These are phyloP conservation scores for Populus pruinosa DNA, from an alignment of 345 rosid species.

Conservation along the genomic window DNA sequence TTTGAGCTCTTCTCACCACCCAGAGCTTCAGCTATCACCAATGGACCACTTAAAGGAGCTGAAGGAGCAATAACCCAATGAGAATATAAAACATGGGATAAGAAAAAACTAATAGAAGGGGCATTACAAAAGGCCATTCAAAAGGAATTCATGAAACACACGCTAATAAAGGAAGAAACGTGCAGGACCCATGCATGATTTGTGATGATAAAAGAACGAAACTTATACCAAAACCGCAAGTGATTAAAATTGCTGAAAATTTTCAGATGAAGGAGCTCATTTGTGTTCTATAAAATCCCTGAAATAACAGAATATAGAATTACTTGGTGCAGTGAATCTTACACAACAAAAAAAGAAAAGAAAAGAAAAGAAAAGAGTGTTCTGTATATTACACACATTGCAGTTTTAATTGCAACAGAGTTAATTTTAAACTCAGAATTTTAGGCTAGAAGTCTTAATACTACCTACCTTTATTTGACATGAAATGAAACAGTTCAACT, in stretches of 20 bases:
- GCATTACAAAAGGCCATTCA: neutral
- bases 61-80: constrained; percentile 21
- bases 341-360: neutral
- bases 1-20: constrained; percentile 59
- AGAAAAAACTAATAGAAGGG: neutral
- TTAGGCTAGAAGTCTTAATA: neutral
- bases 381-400: neutral
- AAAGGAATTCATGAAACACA: neutral
- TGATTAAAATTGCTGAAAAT: neutral
- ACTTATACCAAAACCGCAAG: neutral
- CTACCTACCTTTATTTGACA: neutral
- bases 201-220: neutral
- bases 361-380: neutral
- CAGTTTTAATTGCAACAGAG: neutral
- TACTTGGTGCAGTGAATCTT: neutral
- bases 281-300: neutral
- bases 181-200: neutral
- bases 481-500: neutral
- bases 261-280: neutral
- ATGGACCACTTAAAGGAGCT: constrained; percentile 98
- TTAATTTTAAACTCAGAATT: neutral
- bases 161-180: neutral
- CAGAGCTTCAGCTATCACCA: constrained; percentile 83
- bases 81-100: constrained; percentile 17
- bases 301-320: neutral